Base-by-base conservation (phyloP, 2,329 filamentous ascomycete genomes). In the Pseudogymnoascus sp. region DNA sequence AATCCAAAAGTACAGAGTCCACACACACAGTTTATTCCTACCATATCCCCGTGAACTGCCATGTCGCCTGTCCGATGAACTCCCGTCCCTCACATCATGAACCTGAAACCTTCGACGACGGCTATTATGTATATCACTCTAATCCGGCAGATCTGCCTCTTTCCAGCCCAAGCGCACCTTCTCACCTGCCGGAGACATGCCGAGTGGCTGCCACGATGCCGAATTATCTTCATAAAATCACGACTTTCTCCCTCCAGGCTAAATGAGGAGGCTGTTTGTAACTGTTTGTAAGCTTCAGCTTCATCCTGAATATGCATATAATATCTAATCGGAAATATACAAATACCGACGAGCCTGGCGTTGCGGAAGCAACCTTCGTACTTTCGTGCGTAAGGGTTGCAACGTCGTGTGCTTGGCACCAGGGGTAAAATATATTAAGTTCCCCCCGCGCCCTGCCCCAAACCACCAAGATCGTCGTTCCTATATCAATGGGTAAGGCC, bases 381-480 rank as follows among this genome's bases (percentile, higher is more conserved):
- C 46, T 53, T 31, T 3, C 28, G 23, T 7, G 16, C 5, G 4
- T 31, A 31, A 16, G 25, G 31, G 46, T 53, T 53, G 46, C 25
- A 53, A 53, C 46, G n/a, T 31, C 46, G 46, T 18, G 46, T 31
- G 46, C 25, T 53, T 53, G 46, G 46, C 46, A n/a, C 46, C 46
- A 53, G 46, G 46, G 25, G 46, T 53, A 53, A 53, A 31, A 53
- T 53, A 53, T 31, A 53, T 53, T 53, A 53, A 31, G 46, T 53
- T 25, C 25, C 25, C 23, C n/a, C n/a, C n/a, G n/a, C n/a, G n/a
- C n/a, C n/a, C n/a, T n/a, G n/a, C 46, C 8, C 25, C 7, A 53
- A 53, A 53, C 25, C 46, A 53, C 46, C 14, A 53, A 53, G 46
- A 53, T 53, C 46, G 14, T 31, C 25, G n/a, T 31, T 9, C 4